These are phyloP conservation scores for Colletotrichum sp. DNA, from an alignment of 2,329 filamentous ascomycete species.

Conservation along the genomic window DNA sequence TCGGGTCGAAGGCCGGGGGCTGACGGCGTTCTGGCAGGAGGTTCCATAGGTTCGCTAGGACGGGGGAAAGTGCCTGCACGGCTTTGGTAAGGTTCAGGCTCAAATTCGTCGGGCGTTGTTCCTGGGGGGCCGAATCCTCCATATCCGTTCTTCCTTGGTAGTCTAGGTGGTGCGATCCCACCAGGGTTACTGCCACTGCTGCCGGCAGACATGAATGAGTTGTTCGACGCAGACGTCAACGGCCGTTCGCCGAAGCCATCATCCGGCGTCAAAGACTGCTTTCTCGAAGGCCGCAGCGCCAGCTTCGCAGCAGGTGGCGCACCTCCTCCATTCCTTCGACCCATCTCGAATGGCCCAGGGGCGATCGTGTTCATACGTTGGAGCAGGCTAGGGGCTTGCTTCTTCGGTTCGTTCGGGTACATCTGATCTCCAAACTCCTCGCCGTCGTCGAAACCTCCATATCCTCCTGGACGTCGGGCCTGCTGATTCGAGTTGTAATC, in stretches of 20 bases:
- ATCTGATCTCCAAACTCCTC: slow-evolving; percentile 42
- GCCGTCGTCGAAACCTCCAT: slow-evolving; percentile 51
- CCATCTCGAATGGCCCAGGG: slow-evolving; percentile 68
- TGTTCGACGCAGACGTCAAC: slow-evolving; percentile 35
- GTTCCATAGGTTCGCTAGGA: slow-evolving; percentile 38
- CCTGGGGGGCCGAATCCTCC: slow-evolving; percentile 60
- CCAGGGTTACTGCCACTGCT: slow-evolving; percentile 18
- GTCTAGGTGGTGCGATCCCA: slow-evolving; percentile 38
- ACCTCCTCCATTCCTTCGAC: slow-evolving; percentile 36
- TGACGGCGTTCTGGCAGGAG: slow-evolving; percentile 50
- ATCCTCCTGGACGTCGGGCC: slow-evolving; percentile 48
- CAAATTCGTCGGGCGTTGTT: slow-evolving; percentile 39
- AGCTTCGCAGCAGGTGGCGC: slow-evolving; percentile 30
- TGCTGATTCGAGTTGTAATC: slow-evolving; percentile 45
- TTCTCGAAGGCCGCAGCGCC: slow-evolving; percentile 34
- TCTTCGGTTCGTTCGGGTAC: slow-evolving; percentile 54
- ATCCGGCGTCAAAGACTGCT: slow-evolving; percentile 24
- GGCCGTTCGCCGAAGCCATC: slow-evolving; percentile 29
- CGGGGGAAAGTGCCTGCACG: slow-evolving; percentile 61
- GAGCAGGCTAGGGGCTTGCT: slow-evolving; percentile 48
- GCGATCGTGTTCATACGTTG: slow-evolving; percentile 70
- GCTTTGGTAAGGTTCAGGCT: slow-evolving; percentile 42
- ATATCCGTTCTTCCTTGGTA: slow-evolving; percentile 58
- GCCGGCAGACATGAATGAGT: slow-evolving; percentile 19
- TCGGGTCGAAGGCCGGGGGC: slow-evolving; percentile 50